A percentile compares a stretch with the other conserved stretches of the same genome.
Evolutionary conservation across 2,329 filamentous ascomycete species (phyloP).

Genomic region (Trichoderma harzianum): DNA sequence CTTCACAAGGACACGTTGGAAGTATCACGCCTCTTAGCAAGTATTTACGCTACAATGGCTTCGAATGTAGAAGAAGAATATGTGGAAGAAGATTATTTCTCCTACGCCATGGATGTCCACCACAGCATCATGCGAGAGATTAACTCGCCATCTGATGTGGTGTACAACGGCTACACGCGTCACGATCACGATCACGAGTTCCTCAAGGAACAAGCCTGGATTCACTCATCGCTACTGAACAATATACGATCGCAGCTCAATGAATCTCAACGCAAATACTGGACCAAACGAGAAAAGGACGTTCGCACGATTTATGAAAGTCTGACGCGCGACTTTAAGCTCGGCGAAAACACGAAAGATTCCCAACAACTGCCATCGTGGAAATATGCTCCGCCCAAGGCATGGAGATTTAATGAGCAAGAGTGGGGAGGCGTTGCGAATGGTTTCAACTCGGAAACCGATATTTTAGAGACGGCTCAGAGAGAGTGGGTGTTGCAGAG

Average conservation of each 20-base stretch:
- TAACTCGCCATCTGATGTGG: neutral
- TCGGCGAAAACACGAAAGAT: neutral
- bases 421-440: neutral
- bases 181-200: neutral
- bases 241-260: neutral
- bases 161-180: neutral
- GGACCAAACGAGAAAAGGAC: neutral
- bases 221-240: neutral
- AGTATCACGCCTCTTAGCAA: slow-evolving; percentile 26
- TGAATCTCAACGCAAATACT: neutral
- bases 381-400: neutral
- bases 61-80: neutral
- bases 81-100: neutral
- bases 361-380: neutral
- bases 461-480: neutral
- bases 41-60: slow-evolving; percentile 19
- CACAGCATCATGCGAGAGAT: neutral
- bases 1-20: slow-evolving; percentile 27
- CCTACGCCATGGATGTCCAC: neutral
- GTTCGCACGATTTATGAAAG: neutral
- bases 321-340: neutral
- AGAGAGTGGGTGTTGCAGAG: neutral
- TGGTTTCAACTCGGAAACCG: neutral
- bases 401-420: neutral
- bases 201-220: neutral